Evolutionary conservation across 2,329 filamentous ascomycete genomes (phyloP).

Genomic region (Neofusicoccum parvum): DNA sequence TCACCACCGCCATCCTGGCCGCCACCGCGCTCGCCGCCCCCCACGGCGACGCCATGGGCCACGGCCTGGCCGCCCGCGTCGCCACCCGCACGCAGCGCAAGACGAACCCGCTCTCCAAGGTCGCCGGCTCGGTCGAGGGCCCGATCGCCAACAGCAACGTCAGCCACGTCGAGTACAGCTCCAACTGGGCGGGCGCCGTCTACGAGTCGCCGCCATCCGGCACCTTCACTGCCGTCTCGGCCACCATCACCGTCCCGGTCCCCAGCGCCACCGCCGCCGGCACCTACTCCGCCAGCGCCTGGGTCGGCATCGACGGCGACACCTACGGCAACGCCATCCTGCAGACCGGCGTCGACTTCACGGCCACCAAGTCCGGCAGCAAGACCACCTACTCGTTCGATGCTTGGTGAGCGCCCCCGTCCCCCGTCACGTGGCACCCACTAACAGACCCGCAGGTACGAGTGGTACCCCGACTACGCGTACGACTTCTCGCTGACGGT

Average conservation of each 20-base stretch:
- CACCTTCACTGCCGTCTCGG: constrained; percentile 57
- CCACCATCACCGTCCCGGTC: constrained; percentile 56
- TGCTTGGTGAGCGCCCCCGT: constrained; percentile 49
- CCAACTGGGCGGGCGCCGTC: constrained; percentile 64
- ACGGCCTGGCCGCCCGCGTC: constrained; percentile 37
- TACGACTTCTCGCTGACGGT: constrained; percentile 53
- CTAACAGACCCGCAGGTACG: constrained; percentile 31
- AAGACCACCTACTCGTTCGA: constrained; percentile 46
- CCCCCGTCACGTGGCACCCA: not conserved
- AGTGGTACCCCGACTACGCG: constrained; percentile 53
- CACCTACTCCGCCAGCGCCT: constrained; percentile 54
- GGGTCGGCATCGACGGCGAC: constrained; percentile 65
- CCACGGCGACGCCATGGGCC: constrained; percentile 33
- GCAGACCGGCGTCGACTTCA: constrained; percentile 61
- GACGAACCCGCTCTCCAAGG: constrained; percentile 32
- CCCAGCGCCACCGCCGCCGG: constrained; percentile 46
- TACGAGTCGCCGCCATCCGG: constrained; percentile 43
- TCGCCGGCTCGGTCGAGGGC: constrained; percentile 62
- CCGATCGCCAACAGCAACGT: constrained; percentile 44
- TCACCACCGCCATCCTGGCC: constrained; percentile 38
- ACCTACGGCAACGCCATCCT: constrained; percentile 57
- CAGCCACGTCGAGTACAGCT: constrained; percentile 45
- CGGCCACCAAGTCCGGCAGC: constrained; percentile 35
- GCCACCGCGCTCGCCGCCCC: constrained; percentile 50
- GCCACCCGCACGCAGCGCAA: constrained; percentile 31